These are phyloP conservation scores for Daedalea quercina DNA, from an alignment of 768 basidiomycete species.

Conservation along the genomic window DNA sequence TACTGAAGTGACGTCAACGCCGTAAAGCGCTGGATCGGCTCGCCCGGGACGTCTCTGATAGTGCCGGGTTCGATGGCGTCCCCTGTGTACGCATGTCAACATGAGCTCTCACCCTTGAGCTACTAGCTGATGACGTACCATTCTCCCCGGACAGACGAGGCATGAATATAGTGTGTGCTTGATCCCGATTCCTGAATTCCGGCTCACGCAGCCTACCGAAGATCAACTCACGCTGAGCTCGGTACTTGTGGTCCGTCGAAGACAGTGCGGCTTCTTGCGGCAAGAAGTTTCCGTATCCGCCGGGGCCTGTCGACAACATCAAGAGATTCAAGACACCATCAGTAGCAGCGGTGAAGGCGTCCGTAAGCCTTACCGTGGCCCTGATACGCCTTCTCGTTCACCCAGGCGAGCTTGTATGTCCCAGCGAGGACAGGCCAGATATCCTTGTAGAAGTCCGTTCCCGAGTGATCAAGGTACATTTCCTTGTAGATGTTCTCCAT, in stretches of 20 bases:
- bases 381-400: constrained; percentile 21
- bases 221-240: constrained; percentile 9
- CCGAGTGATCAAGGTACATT: constrained; percentile 8
- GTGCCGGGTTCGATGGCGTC: constrained; percentile 12
- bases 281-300: constrained; percentile 14
- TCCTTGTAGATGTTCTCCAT: constrained; percentile 25
- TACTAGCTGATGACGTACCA: constrained; percentile 7
- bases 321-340: no score
- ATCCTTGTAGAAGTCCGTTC: constrained; percentile 21
- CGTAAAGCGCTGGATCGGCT: constrained; percentile 14
- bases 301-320: constrained; percentile 1
- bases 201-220: constrained; percentile 8
- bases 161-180: constrained; percentile 22
- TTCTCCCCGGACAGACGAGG: constrained; percentile 27
- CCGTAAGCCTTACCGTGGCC: constrained; percentile 22
- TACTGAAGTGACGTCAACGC: constrained; percentile 26
- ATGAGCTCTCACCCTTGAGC: background rate
- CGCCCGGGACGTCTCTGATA: background rate
- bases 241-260: background rate
- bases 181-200: constrained; percentile 5
- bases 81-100: constrained; percentile 1
- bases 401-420: constrained; percentile 24
- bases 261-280: constrained; percentile 8
- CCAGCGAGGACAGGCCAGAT: constrained; percentile 25
- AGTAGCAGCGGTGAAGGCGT: background rate